Base-by-base conservation (phyloP, 768 basidiomycete genomes). In the Amanita polypyramis region DNA sequence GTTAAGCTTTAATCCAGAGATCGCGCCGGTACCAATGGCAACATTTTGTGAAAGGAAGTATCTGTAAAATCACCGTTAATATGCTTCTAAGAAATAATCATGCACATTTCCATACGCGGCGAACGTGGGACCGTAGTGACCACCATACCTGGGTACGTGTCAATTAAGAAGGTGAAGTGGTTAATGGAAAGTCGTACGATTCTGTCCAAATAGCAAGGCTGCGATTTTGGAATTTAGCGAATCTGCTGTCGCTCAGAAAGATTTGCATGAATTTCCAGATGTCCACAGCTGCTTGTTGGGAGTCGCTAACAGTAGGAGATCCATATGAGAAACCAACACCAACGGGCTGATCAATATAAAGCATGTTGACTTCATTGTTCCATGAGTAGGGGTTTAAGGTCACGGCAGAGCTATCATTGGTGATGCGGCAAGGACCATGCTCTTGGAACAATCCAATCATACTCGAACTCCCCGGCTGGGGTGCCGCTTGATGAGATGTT, bases 391-490 rank as follows among this genome's bases (percentile, higher is more conserved):
- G 78, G 54, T 85, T 84, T 37, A 78, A 54, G 14, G 60, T 64
- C 0, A 79, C 80, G 2, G 73, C 70, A 29, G 63, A 59, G 7
- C 70, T 69, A 52, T 82, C 80, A 4, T 70, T 55, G 54, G 75
- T 77, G 25, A 84, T 79, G 2, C 60, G 50, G 48, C 82, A 84
- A 0, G 82, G 83, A 14, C 82, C 80, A 48, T 83, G 68, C 54
- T 84, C 82, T 78, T 80, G 76, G 60, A 82, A 82, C 4, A 82
- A 66, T 4, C 79, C 80, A 34, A 82, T 78, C 73, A 78, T 76
- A 1, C 74, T 76, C 3, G 76, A 77, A 54, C 76, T 79, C 19
- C 79, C 78, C 4, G 80, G 80, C 0, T n/a, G n/a, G n/a, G n/a
- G n/a, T n/a, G n/a, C n/a, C n/a, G n/a, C n/a, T n/a, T n/a, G n/a